A percentile compares a stretch with the other conserved stretches of the same genome.
phyloP scores from a whole-genome alignment of 75 land plant species.

The Chamaecyparis obtusa region DNA sequence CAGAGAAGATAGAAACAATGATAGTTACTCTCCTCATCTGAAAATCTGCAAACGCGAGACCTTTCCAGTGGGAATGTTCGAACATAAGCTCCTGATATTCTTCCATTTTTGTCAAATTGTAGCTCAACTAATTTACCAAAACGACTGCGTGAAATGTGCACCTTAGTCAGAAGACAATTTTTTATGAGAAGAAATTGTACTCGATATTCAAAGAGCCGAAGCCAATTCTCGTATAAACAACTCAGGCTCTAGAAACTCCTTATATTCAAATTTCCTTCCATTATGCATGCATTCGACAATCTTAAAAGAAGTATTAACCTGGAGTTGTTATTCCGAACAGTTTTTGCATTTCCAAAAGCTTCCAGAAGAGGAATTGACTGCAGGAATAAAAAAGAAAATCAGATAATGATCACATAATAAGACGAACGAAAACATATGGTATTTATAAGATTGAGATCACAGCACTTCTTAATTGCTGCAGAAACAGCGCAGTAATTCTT shows the following conservation, averaged over 20 bases:
- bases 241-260: not conserved
- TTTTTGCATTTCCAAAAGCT: slow-evolving; percentile 96
- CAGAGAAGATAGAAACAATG: slow-evolving; percentile 96
- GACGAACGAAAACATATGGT: not conserved
- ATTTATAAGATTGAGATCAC: not conserved
- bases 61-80: slow-evolving; percentile 89
- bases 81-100: slow-evolving; percentile 90
- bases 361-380: slow-evolving; percentile 95
- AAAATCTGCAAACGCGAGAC: slow-evolving; percentile 89
- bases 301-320: slow-evolving; percentile 33
- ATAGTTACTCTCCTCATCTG: slow-evolving; percentile 90
- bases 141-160: slow-evolving; percentile 50
- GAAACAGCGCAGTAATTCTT: not conserved
- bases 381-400: not conserved
- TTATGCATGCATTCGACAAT: not conserved
- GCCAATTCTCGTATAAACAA: not conserved
- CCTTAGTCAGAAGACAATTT: not conserved
- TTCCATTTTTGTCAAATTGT: slow-evolving; percentile 83
- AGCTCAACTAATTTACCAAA: slow-evolving; percentile 97
- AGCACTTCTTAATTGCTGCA: not conserved
- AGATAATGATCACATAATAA: not conserved
- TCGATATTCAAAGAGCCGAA: not conserved
- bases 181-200: not conserved
- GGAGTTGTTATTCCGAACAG: slow-evolving; percentile 88
- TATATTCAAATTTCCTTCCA: not conserved